A percentile compares a stretch with the other conserved stretches of the same genome.
phyloP scores from a whole-genome alignment of 1,284 basidiomycete species.

The Cutaneotrichosporon spelunceum region DNA sequence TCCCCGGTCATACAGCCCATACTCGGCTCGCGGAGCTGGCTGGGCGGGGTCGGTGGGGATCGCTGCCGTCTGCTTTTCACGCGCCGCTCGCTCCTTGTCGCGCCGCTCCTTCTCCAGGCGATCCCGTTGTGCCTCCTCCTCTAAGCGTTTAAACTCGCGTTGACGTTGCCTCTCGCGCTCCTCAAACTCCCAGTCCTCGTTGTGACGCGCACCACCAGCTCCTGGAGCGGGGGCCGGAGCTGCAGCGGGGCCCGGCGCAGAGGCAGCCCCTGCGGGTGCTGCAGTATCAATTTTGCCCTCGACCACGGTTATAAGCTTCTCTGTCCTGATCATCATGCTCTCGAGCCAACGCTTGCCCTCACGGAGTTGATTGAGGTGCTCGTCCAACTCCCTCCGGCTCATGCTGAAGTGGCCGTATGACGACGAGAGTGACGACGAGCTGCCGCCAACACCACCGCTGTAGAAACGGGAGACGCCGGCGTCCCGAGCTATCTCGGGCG shows the following conservation, averaged over 20 bases:
- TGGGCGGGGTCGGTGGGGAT: background rate
- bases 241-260: conserved; percentile 2
- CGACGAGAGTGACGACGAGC: conserved; percentile 1
- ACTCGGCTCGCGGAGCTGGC: background rate
- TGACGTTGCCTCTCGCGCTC: conserved; percentile 42
- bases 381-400: conserved; percentile 44
- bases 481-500: conserved; percentile 34
- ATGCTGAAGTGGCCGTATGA: conserved; percentile 38
- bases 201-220: background rate
- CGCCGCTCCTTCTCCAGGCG: conserved; percentile 37
- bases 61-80: background rate
- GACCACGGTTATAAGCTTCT: conserved; percentile 46
- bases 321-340: conserved; percentile 46
- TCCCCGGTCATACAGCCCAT: conserved; percentile 12
- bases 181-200: conserved; percentile 44
- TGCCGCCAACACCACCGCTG: conserved; percentile 9
- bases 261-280: background rate
- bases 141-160: conserved; percentile 41
- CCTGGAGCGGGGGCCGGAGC: conserved; percentile 7
- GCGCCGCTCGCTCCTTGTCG: conserved; percentile 25
- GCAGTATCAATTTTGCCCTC: conserved; percentile 39
- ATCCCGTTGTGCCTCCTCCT: conserved; percentile 44
- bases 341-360: conserved; percentile 52
- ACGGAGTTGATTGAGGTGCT: conserved; percentile 50
- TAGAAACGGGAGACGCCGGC: conserved; percentile 20